Percentiles rank a stretch among this genome's conserved stretches.
Evolutionary conservation across 129 eudicot genomes (phyloP).

Genomic region (Smallanthus sonchifolius): DNA sequence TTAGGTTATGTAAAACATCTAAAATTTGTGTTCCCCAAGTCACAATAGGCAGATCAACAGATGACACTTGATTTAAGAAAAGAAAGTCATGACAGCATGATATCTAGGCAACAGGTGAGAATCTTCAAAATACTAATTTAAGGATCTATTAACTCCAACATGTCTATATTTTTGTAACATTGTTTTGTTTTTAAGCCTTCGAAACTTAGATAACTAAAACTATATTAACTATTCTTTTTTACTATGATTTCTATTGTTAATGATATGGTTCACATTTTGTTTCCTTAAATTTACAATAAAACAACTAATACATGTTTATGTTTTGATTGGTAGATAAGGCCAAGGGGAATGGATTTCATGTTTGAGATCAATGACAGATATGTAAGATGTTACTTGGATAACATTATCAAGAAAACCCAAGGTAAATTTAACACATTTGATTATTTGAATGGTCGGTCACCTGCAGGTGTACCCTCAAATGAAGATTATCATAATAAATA

Average conservation of each 20-base stretch:
- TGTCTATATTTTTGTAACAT: not conserved
- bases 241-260: not conserved
- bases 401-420: slow-evolving; percentile 2
- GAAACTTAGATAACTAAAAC: not conserved
- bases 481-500: not conserved
- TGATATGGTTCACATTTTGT: not conserved
- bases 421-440: slow-evolving; percentile 5
- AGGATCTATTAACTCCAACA: not conserved
- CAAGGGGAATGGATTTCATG: slow-evolving; percentile 75
- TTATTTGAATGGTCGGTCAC: slow-evolving; percentile 4
- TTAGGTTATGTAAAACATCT: not conserved
- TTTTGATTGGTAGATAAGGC: slow-evolving; percentile 50
- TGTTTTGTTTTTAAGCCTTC: not conserved
- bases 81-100: slow-evolving; percentile 82
- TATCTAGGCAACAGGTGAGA: slow-evolving; percentile 89
- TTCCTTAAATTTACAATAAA: not conserved
- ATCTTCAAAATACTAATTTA: not conserved
- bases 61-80: slow-evolving; percentile 70
- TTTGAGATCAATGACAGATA: slow-evolving; percentile 65
- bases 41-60: slow-evolving; percentile 82
- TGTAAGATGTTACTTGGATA: slow-evolving; percentile 35
- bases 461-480: not conserved
- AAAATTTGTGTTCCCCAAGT: slow-evolving; percentile 41
- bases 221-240: not conserved
- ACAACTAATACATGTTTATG: slow-evolving; percentile 14